Base-by-base conservation (phyloP, 129 eudicot species). In the Lactuca saligna region DNA sequence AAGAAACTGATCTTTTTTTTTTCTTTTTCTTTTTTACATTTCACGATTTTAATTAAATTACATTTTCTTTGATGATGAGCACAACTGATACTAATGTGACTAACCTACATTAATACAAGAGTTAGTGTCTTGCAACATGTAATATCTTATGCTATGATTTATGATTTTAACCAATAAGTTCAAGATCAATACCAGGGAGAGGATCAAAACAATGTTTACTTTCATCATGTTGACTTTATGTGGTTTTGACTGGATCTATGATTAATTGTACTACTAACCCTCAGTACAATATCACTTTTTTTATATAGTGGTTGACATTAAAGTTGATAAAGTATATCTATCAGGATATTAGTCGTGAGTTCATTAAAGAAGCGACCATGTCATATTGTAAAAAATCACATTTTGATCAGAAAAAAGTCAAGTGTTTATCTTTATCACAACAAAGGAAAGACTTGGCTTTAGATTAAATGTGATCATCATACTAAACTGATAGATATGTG, bases 151-250 rank as follows among this genome's bases (percentile, higher is more conserved):
- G 29, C 29, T 25, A 25, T 25, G 29, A 25, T 25, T 25, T 25
- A 25, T 25, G 29, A 25, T 25, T 25, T 25, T 25, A 25, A 25
- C 29, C 29, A 25, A 25, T 25, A 25, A 25, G 1, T 25, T 25
- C 29, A 25, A 25, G 29, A 25, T 25, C 29, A 25, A 25, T 25
- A 25, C 2, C 29, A 25, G 29, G 29, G 29, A 25, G 29, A 25
- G 29, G 29, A 25, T 25, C 29, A 25, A 25, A 25, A 25, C 29
- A 25, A 54, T 4, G 8, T 54, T 54, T 7, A 54, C 60, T 54
- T 54, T 54, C 60, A 17, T 54, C 60, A 54, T 5, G 60, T 54
- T 25, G 60, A 54, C 59, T 17, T 54, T 10, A 16, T 54, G 59
- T 54, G 33, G 60, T 54, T 54, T 32, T 54, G 29, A 54, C 12